These are phyloP conservation scores for Melanogaster broomeanus DNA, from an alignment of 768 basidiomycete genomes.

Conservation along the genomic window DNA sequence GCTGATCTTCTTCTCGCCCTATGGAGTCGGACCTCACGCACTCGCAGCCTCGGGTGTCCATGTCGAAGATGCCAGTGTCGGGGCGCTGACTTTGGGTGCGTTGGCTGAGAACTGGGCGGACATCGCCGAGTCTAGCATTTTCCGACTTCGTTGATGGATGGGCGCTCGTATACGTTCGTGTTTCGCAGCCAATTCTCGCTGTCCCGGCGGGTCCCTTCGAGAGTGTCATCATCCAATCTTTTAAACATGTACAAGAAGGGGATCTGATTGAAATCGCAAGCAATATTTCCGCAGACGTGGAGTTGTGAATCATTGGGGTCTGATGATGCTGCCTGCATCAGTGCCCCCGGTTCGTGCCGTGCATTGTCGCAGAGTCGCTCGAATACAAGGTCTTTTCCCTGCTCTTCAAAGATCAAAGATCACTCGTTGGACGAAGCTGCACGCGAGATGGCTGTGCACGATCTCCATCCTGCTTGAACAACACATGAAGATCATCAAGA, in stretches of 20 bases:
- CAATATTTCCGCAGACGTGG: conserved; percentile 24
- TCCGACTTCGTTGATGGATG: conserved; percentile 11
- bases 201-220: conserved; percentile 20
- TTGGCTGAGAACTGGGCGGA: conserved; percentile 10
- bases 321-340: conserved; percentile 31
- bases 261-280: conserved; percentile 27
- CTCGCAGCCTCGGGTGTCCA: conserved; percentile 14
- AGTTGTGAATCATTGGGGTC: conserved; percentile 32
- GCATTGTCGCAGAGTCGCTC: conserved; percentile 30
- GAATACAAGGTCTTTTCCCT: conserved; percentile 30
- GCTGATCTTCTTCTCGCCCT: not conserved
- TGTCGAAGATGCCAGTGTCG: conserved; percentile 15
- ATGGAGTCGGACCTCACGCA: not conserved
- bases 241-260: conserved; percentile 26
- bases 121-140: conserved; percentile 13
- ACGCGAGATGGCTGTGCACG: conserved; percentile 25
- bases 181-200: conserved; percentile 12
- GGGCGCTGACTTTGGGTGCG: conserved; percentile 12
- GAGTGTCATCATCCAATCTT: conserved; percentile 26
- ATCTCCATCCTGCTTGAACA: conserved; percentile 26
- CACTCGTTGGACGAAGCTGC: conserved; percentile 21
- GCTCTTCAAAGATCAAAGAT: conserved; percentile 32
- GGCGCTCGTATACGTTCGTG: conserved; percentile 15
- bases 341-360: conserved; percentile 30
- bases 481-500: conserved; percentile 28